phyloP scores from a whole-genome alignment of 768 basidiomycete genomes.

The Bullera alba region DNA sequence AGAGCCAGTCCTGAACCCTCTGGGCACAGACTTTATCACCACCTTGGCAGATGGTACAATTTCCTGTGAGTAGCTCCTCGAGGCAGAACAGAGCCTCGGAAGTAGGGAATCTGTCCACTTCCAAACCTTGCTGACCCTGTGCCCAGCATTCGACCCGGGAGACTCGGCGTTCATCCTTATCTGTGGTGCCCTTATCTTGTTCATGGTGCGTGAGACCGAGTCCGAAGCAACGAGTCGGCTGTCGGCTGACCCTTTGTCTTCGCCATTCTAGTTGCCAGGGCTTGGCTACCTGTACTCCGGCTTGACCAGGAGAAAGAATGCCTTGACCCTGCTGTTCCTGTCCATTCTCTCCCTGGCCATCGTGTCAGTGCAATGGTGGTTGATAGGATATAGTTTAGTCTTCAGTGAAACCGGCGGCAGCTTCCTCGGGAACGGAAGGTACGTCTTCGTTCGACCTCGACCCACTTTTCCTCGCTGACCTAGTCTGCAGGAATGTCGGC shows the following conservation, averaged over 20 bases:
- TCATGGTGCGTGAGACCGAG: constrained; percentile 26
- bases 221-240: neutral
- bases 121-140: neutral
- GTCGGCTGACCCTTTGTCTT: neutral
- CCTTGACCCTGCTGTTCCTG: constrained; percentile 79
- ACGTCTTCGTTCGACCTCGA: constrained; percentile 1
- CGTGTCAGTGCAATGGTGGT: constrained; percentile 48
- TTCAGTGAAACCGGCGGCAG: constrained; percentile 43
- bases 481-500: constrained; percentile 29
- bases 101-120: too few relatives aligned
- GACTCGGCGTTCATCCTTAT: constrained; percentile 36
- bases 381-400: constrained; percentile 42
- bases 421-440: constrained; percentile 44
- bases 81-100: too few relatives aligned
- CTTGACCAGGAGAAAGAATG: constrained; percentile 85
- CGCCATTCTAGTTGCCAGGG: constrained; percentile 27
- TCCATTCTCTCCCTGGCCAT: constrained; percentile 66
- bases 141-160: constrained; percentile 33
- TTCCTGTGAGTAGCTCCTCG: constrained; percentile 10
- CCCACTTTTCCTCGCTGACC: neutral
- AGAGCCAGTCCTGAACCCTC: constrained; percentile 11
- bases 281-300: constrained; percentile 62
- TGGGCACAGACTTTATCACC: constrained; percentile 29
- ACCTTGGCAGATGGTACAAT: constrained; percentile 5
- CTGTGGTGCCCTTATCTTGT: constrained; percentile 33